Evolutionary conservation across 2,329 filamentous ascomycete genomes (phyloP).

Genomic region (Calycina herbarum): DNA sequence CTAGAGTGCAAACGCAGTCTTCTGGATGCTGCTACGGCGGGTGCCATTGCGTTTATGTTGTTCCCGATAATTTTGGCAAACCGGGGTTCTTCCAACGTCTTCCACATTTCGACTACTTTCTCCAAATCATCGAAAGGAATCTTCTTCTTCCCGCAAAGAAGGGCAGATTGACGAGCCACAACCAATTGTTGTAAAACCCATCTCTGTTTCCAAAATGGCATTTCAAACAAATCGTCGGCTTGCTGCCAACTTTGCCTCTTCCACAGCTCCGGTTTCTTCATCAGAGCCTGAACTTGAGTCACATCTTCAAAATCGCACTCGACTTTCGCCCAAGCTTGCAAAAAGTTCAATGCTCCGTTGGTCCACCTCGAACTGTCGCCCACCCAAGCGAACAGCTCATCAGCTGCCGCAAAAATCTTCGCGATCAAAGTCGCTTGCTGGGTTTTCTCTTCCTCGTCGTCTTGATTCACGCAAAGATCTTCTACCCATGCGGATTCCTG

Average conservation of each 20-base stretch:
- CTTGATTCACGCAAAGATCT: slow-evolving; percentile 22
- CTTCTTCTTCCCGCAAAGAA: slow-evolving; percentile 11
- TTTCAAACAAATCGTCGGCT: slow-evolving; percentile 10
- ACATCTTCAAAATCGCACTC: slow-evolving; percentile 11
- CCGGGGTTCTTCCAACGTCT: slow-evolving; percentile 1
- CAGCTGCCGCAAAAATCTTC: slow-evolving; percentile 14
- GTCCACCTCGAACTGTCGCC: slow-evolving; percentile 14
- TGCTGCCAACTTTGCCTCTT: slow-evolving; percentile 15
- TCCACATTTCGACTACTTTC: slow-evolving; percentile 11
- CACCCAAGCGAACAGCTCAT: slow-evolving; percentile 15
- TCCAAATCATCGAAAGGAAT: slow-evolving; percentile 11
- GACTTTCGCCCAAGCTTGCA: slow-evolving; percentile 12
- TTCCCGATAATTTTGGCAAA: neutral
- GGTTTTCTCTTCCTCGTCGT: slow-evolving; percentile 13
- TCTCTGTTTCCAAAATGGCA: slow-evolving; percentile 12
- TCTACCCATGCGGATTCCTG: slow-evolving; percentile 18
- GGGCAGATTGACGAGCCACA: slow-evolving; percentile 6
- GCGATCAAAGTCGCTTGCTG: slow-evolving; percentile 16
- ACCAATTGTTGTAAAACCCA: slow-evolving; percentile 11
- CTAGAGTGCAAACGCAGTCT: slow-evolving; percentile 8
- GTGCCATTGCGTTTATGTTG: slow-evolving; percentile 1
- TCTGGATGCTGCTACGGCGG: slow-evolving; percentile 5
- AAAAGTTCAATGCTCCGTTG: slow-evolving; percentile 6
- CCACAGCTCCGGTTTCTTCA: slow-evolving; percentile 7
- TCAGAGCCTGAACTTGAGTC: neutral